Evolutionary conservation across 345 rosid species (phyloP), one percentile per base, ranked within the genome.

Genomic region (Eucalyptus erythrocorys): DNA sequence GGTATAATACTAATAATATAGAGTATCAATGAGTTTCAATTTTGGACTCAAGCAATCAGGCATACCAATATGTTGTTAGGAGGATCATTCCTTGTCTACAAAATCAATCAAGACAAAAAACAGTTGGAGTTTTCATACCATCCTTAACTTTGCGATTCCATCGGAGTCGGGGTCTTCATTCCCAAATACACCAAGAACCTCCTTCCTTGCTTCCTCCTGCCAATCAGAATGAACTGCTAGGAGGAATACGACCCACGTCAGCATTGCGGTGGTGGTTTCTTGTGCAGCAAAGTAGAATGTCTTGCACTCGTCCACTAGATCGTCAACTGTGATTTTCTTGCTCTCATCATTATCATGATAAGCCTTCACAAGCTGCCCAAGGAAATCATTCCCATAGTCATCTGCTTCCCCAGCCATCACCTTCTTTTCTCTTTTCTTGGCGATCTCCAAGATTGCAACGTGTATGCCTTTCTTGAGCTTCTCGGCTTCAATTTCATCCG

Each of bases 201-300:
- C 91, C 15, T 85, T 53, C 71, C 92, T 90, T 15, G 87, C 93
- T 59, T 86, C 88, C 9, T 91, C 92, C 14, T 93, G 93, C 92
- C 93, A 92, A 51, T 92, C 91, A 32, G 89, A 7, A 71, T 88
- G 87, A 81, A 88, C 48, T 43, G 92, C 91, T 22, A 92, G 80
- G 66, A 93, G 92, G 27, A 91, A 19, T 86, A 81, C 42, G 19
- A 89, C 87, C 94, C 94, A 91, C 13, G 92, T 19, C 13, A 93
- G 92, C 64, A 81, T 55, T 84, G 87, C 84, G 61, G 90, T 13
- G 6, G 84, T 90, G 21, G 91, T 92, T 64, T 64, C 76, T 3
- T 64, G 76, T n/a, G 3, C 76, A 32, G 76, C 76, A 1, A 64
- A 64, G 40, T 64, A 64, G 37, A 64, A 64, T 64, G 40, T 64